Base-by-base conservation (phyloP, 2,329 filamentous ascomycete genomes). In the Aspergillus ochraceus region DNA sequence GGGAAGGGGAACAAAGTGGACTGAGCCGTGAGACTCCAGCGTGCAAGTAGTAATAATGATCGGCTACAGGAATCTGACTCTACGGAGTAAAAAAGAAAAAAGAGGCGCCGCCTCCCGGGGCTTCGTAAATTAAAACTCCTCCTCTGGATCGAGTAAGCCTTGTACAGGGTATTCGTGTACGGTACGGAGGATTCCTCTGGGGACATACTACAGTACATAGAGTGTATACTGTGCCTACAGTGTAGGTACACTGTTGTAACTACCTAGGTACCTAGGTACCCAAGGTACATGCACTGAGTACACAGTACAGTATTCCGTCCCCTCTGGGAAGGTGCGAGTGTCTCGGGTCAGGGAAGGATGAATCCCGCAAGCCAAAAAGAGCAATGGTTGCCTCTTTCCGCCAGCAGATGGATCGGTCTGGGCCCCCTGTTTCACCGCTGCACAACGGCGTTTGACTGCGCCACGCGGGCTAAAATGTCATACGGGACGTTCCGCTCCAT, bases 401-500 rank as follows among this genome's bases (percentile, higher is more conserved):
- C 17, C 14, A 2, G 36, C 17, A 8, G 36, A 17, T 36, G 32
- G 45, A 20, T 47, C 45, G 45, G 54, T 56, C 54, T 49, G 49
- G 54, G n/a, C 47, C 54, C 39, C 51, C 47, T 55, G 57, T 59
- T 59, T 59, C 57, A 59, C 45, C 19, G n/a, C 17, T 14, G 39
- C 22, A 19, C 57, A 55, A 55, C 57, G 57, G 57, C 47, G 26
- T n/a, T n/a, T 24, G 45, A 51, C 54, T 56, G 54, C 54, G 54
- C 54, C 54, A 50, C 54, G 42, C 47, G 11, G 45, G 45, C 54
- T n/a, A 32, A 54, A 55, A 36, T 20, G 57, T 59, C 57, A 49
- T 52, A 59, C 57, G 57, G 57, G 57, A 52, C 52, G 55, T 52
- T 52, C 57, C 57, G 57, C 57, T 52, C 26, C 29, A 5, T 10